Conservation (phyloP, 1,139 yeast species). For the Debaryomyces sp. region DNA sequence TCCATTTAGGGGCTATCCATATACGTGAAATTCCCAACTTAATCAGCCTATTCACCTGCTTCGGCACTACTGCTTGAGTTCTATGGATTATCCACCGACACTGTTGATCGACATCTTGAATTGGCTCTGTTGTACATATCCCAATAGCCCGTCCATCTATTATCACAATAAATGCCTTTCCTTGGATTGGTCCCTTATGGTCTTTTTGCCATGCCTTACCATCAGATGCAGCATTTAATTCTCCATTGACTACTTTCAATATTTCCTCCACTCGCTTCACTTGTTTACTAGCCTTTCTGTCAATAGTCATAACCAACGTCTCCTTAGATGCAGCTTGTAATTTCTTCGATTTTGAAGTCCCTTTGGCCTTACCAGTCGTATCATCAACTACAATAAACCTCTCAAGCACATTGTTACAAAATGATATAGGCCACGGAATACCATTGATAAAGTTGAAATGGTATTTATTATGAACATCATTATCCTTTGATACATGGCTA, state of each 20-base stretch:
- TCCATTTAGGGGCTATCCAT: slow-evolving; percentile 58
- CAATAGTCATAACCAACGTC: slow-evolving; percentile 17
- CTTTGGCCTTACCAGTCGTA: not conserved
- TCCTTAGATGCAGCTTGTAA: slow-evolving; percentile 4
- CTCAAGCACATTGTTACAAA: slow-evolving; percentile 31
- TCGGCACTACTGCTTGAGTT: slow-evolving; percentile 38
- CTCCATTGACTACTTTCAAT: slow-evolving; percentile 56
- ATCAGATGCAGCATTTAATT: slow-evolving; percentile 60
- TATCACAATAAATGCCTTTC: slow-evolving; percentile 52
- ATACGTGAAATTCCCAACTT: slow-evolving; percentile 65
- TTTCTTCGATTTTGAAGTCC: slow-evolving; percentile 8
- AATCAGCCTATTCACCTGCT: slow-evolving; percentile 29
- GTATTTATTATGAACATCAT: slow-evolving; percentile 48
- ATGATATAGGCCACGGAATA: slow-evolving; percentile 36
- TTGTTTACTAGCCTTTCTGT: slow-evolving; percentile 21
- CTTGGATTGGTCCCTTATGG: slow-evolving; percentile 21
- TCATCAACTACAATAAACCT: slow-evolving; percentile 23
- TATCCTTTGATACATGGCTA: slow-evolving; percentile 47
- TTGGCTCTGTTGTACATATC: slow-evolving; percentile 48
- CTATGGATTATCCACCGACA: slow-evolving; percentile 52
- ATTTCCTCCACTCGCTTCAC: slow-evolving; percentile 28
- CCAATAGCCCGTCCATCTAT: slow-evolving; percentile 51
- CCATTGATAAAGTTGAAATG: slow-evolving; percentile 54
- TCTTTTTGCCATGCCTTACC: slow-evolving; percentile 48
- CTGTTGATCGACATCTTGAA: slow-evolving; percentile 22